These are phyloP conservation scores for Gymnopus androsaceus DNA, from an alignment of 1,284 basidiomycete species.

Conservation along the genomic window DNA sequence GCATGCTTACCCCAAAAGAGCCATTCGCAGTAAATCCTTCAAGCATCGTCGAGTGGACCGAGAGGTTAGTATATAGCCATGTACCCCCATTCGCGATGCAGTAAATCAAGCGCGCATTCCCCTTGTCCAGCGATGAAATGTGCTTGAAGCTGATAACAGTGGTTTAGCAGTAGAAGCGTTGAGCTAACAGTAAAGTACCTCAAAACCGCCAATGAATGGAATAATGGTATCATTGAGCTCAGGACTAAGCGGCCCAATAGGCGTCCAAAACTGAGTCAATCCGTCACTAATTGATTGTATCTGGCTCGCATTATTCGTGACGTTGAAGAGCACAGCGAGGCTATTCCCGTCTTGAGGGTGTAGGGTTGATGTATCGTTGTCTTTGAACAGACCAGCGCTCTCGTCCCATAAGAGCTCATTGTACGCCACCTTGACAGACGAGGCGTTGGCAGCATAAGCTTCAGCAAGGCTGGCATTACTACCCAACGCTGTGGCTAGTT, in stretches of 20 bases:
- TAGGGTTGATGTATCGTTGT: slow-evolving; percentile 44
- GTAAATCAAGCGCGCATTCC: slow-evolving; percentile 47
- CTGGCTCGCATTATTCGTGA: slow-evolving; percentile 43
- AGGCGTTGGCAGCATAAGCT: slow-evolving; percentile 43
- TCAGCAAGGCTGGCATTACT: slow-evolving; percentile 32
- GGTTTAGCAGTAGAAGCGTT: too few species aligned
- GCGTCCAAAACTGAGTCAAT: slow-evolving; percentile 49
- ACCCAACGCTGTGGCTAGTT: slow-evolving; percentile 46
- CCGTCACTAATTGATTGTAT: slow-evolving; percentile 44
- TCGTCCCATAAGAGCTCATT: slow-evolving; percentile 48
- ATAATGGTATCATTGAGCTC: slow-evolving; percentile 55
- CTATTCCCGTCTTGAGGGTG: slow-evolving; percentile 55
- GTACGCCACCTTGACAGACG: slow-evolving; percentile 41
- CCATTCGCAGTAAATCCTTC: slow-evolving; percentile 56
- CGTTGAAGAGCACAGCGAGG: slow-evolving; percentile 50
- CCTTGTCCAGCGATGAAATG: slow-evolving; percentile 52
- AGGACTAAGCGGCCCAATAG: slow-evolving; percentile 48
- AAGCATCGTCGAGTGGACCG: slow-evolving; percentile 51
- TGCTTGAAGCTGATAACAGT: slow-evolving; percentile 48
- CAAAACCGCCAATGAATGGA: slow-evolving; percentile 52
- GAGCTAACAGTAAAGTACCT: slow-evolving; percentile 44
- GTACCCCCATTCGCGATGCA: slow-evolving; percentile 55
- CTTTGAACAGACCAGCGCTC: slow-evolving; percentile 45
- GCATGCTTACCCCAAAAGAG: slow-evolving; percentile 40
- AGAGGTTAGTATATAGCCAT: slow-evolving; percentile 54